phyloP scores from a whole-genome alignment of 2,329 filamentous ascomycete species.

The Herpomyces periplanetae region DNA sequence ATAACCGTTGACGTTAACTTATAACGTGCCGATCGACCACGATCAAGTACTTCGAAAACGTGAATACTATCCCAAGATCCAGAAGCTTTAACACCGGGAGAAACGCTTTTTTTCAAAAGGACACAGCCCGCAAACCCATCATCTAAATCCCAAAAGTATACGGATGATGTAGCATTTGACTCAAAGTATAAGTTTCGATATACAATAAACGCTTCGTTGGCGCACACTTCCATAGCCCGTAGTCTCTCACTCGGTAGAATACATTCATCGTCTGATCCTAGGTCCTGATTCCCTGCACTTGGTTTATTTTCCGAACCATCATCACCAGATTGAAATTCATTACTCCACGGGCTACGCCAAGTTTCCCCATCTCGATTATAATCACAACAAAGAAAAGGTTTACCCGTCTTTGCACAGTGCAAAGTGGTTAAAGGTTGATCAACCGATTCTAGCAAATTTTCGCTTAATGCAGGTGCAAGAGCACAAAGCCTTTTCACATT shows the following conservation, averaged over 20 bases:
- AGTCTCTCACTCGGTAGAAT: conserved; percentile 64
- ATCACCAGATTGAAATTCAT: conserved; percentile 76
- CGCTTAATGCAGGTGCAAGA: conserved; percentile 61
- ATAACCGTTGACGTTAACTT: conserved; percentile 93
- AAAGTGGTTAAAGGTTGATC: conserved; percentile 68
- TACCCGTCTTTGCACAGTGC: conserved; percentile 50
- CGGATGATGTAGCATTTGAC: conserved; percentile 21
- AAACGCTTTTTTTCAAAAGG: conserved; percentile 55
- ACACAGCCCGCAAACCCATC: conserved; percentile 92
- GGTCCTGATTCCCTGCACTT: too few species aligned
- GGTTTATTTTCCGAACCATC: conserved; percentile 22
- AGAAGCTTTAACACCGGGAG: conserved; percentile 20
- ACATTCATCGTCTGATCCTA: too few species aligned
- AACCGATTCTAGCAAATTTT: conserved; percentile 87
- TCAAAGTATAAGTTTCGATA: conserved; percentile 37
- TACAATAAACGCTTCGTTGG: conserved; percentile 85
- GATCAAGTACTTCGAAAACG: conserved; percentile 83
- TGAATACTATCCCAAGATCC: conserved; percentile 95
- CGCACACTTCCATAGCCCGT: conserved; percentile 61
- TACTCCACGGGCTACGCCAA: conserved; percentile 94
- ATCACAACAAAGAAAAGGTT: conserved; percentile 91
- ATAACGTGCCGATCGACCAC: conserved; percentile 54
- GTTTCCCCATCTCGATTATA: conserved; percentile 97
- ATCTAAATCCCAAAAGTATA: conserved; percentile 93
- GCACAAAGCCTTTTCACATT: conserved; percentile 65